Evolutionary conservation across 225 moss, liverwort and hornwort species (phyloP).

Genomic region (Sphagnum contortum): DNA sequence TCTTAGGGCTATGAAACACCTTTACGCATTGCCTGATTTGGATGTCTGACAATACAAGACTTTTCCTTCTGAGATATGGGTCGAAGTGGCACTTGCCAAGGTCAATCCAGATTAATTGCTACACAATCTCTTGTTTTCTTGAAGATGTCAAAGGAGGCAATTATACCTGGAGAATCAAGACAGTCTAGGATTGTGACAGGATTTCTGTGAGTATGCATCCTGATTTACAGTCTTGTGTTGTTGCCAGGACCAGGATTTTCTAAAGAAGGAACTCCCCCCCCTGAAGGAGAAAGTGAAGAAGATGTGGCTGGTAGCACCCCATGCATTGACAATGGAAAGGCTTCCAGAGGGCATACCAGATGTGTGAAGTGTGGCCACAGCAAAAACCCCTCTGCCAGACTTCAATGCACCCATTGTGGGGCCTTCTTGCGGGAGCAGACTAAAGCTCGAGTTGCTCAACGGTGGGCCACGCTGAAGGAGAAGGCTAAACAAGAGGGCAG

Average conservation of each 20-base stretch:
- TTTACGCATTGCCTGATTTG: too few relatives aligned
- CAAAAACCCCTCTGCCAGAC: slow-evolving; percentile 55
- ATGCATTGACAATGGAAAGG: slow-evolving; percentile 53
- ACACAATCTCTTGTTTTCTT: neutral
- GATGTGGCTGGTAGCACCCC: slow-evolving; percentile 46
- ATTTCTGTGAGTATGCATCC: neutral
- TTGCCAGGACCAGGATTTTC: slow-evolving; percentile 21
- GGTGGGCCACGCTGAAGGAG: slow-evolving; percentile 59
- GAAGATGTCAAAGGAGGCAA: too few relatives aligned
- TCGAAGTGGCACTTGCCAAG: neutral
- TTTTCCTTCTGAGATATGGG: neutral
- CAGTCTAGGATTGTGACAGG: too few relatives aligned
- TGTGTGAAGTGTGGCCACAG: slow-evolving; percentile 58
- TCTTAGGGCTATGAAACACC: too few relatives aligned
- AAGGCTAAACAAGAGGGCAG: slow-evolving; percentile 52
- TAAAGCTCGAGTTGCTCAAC: slow-evolving; percentile 56
- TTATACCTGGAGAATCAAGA: too few relatives aligned
- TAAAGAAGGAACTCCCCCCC: slow-evolving; percentile 34
- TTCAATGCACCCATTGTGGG: slow-evolving; percentile 51
- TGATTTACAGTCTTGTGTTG: neutral
- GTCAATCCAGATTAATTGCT: neutral
- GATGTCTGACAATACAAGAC: too few relatives aligned
- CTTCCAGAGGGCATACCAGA: slow-evolving; percentile 50
- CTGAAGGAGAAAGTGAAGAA: slow-evolving; percentile 48
- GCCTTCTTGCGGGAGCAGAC: slow-evolving; percentile 62